Evolutionary conservation across 176 grass and related monocot species (phyloP), one percentile per base, ranked within the genome.

Genomic region (Leersia perrieri): DNA sequence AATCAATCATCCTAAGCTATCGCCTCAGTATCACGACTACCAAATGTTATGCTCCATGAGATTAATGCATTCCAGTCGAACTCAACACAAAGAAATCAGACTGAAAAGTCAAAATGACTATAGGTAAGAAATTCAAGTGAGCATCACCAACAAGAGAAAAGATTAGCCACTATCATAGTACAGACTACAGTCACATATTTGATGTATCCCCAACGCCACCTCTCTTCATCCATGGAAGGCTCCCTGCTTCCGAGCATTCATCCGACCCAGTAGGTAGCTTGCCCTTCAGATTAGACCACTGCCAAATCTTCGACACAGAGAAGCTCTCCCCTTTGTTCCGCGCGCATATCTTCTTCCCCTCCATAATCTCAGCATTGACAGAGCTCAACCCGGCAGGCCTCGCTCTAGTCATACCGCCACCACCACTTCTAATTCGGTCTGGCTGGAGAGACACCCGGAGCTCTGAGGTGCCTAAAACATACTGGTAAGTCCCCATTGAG

Each of bases 221-320:
- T 76, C 53, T 90, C 80, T 80, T 90, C 77, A 87, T 87, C 95
- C 85, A 88, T 32, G 95, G 92, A 64, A 90, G 86, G 76, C 82
- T 89, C 45, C 76, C 85, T 0, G 83, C 75, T 42, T 89, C 76
- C 11, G 86, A 90, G 41, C 84, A 83, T 74, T 88, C 82, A 82
- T 94, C 85, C 0, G 80, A 94, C 75, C 83, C 81, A 25, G 74
- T 65, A 26, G 84, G 85, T 53, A 94, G 77, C 84, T 94, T 87
- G 51, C 86, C 85, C 69, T 87, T 92, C 3, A 94, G 73, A 83
- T 88, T 84, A 82, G 90, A 85, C 95, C 95, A 88, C 68, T 94
- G 86, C 95, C 95, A 98, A 79, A 98, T 94, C 73, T 94, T 98
- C 0, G 92, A 98, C 69, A 94, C 86, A 1, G 95, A 98, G 74